These are phyloP conservation scores for Eucalyptus erythrocorys DNA, from an alignment of 345 rosid genomes.

Conservation along the genomic window DNA sequence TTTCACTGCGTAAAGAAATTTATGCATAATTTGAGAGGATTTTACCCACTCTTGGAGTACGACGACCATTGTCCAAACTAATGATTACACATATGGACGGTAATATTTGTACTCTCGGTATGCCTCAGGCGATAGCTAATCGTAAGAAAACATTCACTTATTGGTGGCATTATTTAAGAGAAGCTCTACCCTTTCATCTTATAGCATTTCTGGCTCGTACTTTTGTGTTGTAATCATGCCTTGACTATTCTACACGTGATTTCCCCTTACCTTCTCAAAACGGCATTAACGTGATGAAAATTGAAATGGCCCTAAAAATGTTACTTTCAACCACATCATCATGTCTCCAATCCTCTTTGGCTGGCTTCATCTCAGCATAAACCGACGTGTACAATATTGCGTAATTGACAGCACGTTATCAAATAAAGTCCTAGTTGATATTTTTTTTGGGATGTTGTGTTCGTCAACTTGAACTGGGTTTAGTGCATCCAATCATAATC, in stretches of 20 bases:
- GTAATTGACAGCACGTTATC: background rate
- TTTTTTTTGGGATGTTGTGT: background rate
- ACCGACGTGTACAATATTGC: background rate
- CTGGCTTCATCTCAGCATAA: background rate
- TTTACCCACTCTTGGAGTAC: background rate
- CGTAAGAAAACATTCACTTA: background rate
- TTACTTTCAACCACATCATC: background rate
- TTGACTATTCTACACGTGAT: background rate
- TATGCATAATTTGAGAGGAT: background rate
- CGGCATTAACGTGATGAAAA: background rate
- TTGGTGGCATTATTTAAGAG: background rate
- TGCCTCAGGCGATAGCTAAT: fast-evolving
- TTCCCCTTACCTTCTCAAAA: background rate
- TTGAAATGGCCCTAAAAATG: background rate
- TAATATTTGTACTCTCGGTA: background rate
- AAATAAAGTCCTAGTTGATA: background rate
- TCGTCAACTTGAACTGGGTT: background rate
- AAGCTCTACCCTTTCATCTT: background rate
- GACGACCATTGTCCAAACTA: background rate
- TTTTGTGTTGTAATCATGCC: background rate
- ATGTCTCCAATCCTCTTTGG: background rate
- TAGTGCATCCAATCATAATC: background rate
- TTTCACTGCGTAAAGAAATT: background rate
- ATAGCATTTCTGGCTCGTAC: background rate
- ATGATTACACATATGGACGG: background rate